Conservation (phyloP, 176 grass and related monocot species). For the Triticum dicoccoides region DNA sequence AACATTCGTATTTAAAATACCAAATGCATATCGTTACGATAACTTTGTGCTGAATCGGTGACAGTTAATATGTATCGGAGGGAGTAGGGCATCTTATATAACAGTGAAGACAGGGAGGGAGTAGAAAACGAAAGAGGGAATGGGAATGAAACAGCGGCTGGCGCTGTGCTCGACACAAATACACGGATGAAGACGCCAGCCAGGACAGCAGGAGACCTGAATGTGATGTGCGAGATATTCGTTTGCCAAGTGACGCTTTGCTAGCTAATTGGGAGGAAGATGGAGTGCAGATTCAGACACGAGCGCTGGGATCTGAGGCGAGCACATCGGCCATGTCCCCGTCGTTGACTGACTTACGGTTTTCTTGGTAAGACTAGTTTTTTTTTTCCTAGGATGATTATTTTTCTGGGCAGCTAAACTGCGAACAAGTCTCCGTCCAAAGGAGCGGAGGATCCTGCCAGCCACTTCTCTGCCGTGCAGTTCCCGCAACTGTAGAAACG, state of each 20-base stretch:
- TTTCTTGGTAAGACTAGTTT: background rate
- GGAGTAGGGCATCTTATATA: no score
- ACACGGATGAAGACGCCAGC: background rate
- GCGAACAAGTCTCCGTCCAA: background rate
- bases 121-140: no score
- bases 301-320: background rate
- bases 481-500: background rate
- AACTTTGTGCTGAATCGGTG: no score
- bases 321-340: background rate
- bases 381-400: background rate
- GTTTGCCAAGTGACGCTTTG: background rate
- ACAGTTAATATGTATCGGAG: no score
- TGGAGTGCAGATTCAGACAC: background rate
- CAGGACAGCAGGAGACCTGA: background rate
- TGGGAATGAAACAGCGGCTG: no score
- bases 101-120: no score
- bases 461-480: slow-evolving; percentile 21
- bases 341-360: slow-evolving; percentile 27
- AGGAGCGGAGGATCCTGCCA: background rate
- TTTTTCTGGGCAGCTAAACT: background rate
- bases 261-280: background rate
- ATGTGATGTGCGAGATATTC: slow-evolving; percentile 7
- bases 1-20: no score
- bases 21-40: no score
- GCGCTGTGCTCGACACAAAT: background rate